Conservation (phyloP, 805 yeast genomes). For the Ogataea glucozyma region DNA sequence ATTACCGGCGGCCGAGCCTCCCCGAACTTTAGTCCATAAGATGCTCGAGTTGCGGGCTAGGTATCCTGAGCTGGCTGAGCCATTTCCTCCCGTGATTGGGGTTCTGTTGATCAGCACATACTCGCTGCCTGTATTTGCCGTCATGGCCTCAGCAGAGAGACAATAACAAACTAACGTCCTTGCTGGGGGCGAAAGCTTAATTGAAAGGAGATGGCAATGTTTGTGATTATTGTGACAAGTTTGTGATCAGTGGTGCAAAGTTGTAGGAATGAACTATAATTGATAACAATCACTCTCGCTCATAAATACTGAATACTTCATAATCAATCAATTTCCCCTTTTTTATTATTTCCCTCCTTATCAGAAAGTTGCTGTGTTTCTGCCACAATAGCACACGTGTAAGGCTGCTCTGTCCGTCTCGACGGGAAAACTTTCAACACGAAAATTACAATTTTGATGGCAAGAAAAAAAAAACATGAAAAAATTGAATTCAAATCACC, state of each 20-base stretch:
- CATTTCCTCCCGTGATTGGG: slow-evolving; percentile 5
- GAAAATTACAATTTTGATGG: slow-evolving; percentile 11
- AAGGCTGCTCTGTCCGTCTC: slow-evolving; percentile 11
- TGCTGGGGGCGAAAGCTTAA: neutral
- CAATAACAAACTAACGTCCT: neutral
- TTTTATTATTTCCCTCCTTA: slow-evolving; percentile 12
- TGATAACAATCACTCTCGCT: too few species aligned
- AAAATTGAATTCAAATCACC: neutral
- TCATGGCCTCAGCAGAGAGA: slow-evolving; percentile 6
- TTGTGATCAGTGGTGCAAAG: too few species aligned
- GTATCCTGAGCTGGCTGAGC: slow-evolving; percentile 9
- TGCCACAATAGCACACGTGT: slow-evolving; percentile 12
- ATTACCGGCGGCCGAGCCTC: neutral
- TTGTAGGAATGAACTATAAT: too few species aligned
- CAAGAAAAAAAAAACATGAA: neutral
- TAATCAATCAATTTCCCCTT: neutral
- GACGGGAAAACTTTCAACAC: slow-evolving; percentile 17
- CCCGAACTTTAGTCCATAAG: slow-evolving; percentile 21
- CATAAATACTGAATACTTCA: too few species aligned
- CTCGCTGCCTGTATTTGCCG: slow-evolving; percentile 3
- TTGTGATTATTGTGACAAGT: too few species aligned
- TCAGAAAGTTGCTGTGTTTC: slow-evolving; percentile 9
- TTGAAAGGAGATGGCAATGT: too few species aligned
- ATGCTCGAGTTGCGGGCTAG: slow-evolving; percentile 16
- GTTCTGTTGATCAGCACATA: slow-evolving; percentile 2